phyloP scores from a whole-genome alignment of 306 rosid genomes.

The Biancaea sappan region DNA sequence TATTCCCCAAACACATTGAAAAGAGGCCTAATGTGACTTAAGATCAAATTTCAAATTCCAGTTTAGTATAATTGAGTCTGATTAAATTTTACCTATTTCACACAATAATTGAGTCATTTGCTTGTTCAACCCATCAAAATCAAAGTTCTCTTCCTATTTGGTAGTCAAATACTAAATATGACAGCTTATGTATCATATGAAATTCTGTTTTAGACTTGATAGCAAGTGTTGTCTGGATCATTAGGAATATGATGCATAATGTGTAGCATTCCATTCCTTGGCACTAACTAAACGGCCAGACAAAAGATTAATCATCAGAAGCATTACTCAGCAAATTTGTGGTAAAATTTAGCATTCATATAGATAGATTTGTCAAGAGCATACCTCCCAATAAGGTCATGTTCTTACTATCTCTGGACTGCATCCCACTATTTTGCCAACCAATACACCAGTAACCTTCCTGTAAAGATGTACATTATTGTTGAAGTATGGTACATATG shows the following conservation, averaged over 20 bases:
- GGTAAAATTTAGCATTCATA: constrained; percentile 13
- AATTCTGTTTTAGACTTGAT: neutral
- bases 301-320: neutral
- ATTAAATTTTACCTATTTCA: neutral
- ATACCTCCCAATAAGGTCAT: constrained; percentile 96
- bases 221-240: neutral
- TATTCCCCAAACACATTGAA: neutral
- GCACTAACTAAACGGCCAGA: neutral
- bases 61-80: neutral
- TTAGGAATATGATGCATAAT: neutral
- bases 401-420: constrained; percentile 82
- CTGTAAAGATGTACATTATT: constrained; percentile 54
- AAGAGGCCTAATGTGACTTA: constrained; percentile 1
- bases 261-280: neutral
- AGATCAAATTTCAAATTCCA: constrained; percentile 8
- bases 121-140: neutral
- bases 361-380: constrained; percentile 21
- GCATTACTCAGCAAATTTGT: constrained; percentile 20
- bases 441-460: constrained; percentile 90
- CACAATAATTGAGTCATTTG: neutral
- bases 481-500: constrained; percentile 20
- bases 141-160: neutral
- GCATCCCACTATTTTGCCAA: constrained; percentile 97
- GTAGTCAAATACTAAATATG: neutral
- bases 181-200: neutral